Conservation (phyloP, 192 early-diverging fungal genomes). For the Dissophora globulifera region DNA sequence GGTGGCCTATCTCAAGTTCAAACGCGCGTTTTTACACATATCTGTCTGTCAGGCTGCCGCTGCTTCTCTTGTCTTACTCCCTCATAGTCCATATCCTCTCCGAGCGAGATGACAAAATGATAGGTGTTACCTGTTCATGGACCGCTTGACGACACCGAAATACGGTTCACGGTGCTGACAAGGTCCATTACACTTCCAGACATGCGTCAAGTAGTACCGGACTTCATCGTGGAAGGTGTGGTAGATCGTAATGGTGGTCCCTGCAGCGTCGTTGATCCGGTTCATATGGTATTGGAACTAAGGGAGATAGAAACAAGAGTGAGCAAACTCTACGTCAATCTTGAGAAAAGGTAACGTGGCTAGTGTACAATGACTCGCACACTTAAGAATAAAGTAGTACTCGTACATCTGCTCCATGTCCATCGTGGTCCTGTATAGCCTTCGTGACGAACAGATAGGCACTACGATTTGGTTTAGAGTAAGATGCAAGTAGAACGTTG, state of each 20-base stretch:
- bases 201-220: slow-evolving; percentile 68
- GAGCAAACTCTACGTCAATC: too few species aligned
- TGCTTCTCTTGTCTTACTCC: too few species aligned
- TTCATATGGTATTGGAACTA: slow-evolving; percentile 63
- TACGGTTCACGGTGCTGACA: slow-evolving; percentile 66
- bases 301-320: background rate
- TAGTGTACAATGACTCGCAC: too few species aligned
- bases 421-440: slow-evolving; percentile 63
- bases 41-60: too few species aligned
- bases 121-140: slow-evolving; percentile 73
- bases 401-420: slow-evolving; percentile 64
- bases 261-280: slow-evolving; percentile 62
- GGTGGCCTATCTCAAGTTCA: slow-evolving; percentile 69
- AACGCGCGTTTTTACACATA: too few species aligned
- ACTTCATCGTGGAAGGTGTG: slow-evolving; percentile 79
- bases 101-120: too few species aligned
- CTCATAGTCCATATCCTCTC: too few species aligned
- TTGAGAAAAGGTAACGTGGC: too few species aligned
- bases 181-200: slow-evolving; percentile 73
- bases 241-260: slow-evolving; percentile 70
- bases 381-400: background rate
- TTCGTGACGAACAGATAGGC: slow-evolving; percentile 73
- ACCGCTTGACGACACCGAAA: slow-evolving; percentile 66
- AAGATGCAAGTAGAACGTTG: too few species aligned
- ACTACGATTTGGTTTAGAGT: slow-evolving; percentile 12